Percentiles rank a stretch among this genome's conserved stretches.
Evolutionary conservation across 352 stramenopile species (phyloP).

Genomic region (Pythium insidiosum): DNA sequence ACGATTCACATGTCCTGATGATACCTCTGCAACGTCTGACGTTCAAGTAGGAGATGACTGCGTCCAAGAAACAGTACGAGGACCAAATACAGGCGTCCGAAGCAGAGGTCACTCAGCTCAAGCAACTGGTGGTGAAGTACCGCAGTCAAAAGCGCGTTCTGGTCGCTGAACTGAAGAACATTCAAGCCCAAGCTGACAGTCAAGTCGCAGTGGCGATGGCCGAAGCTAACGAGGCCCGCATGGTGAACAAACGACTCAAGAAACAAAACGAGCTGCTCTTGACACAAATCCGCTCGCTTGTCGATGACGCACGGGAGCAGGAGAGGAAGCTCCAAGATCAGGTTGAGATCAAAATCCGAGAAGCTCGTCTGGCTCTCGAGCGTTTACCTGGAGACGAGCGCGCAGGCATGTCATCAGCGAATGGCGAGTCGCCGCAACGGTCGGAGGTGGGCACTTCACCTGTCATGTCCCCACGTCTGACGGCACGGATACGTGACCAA

Average conservation of each 20-base stretch:
- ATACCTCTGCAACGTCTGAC: neutral
- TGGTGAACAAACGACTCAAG: constrained; percentile 78
- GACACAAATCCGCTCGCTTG: constrained; percentile 68
- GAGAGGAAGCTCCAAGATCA: constrained; percentile 32
- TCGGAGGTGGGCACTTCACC: neutral
- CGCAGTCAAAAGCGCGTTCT: constrained; percentile 71
- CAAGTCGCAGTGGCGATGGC: constrained; percentile 78
- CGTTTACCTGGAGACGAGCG: constrained; percentile 8
- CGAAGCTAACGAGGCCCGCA: constrained; percentile 77
- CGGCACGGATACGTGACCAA: no score
- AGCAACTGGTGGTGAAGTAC: constrained; percentile 69
- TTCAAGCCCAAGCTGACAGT: constrained; percentile 64
- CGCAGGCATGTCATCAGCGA: neutral
- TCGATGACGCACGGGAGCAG: constrained; percentile 48
- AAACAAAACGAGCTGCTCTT: constrained; percentile 78
- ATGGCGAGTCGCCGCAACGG: neutral
- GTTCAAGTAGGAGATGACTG: constrained; percentile 41
- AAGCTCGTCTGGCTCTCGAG: constrained; percentile 12
- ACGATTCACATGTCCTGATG: neutral
- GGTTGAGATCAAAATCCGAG: constrained; percentile 10
- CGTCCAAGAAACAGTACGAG: constrained; percentile 63
- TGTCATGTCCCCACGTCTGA: no score
- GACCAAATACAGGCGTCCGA: constrained; percentile 46
- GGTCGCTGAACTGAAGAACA: constrained; percentile 69
- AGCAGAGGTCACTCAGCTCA: constrained; percentile 43